A percentile compares a stretch with the other conserved stretches of the same genome.
Conservation (phyloP, 2,329 filamentous ascomycete genomes). For the Alternaria consortialis region DNA sequence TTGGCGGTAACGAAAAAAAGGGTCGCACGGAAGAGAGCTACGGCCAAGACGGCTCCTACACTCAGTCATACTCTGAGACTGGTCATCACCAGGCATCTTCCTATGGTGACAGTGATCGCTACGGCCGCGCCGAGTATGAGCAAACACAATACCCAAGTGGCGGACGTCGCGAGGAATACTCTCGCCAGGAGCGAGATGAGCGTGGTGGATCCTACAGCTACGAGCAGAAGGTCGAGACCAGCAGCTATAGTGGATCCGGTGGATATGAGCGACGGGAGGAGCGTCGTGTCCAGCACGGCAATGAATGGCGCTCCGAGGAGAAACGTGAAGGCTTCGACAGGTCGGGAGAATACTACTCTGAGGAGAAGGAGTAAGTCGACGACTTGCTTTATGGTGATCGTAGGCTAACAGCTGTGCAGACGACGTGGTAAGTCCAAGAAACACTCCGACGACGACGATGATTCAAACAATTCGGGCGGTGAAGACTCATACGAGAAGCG, state of each 20-base stretch:
- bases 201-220: slow-evolving; percentile 62
- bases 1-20: slow-evolving; percentile 63
- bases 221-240: slow-evolving; percentile 66
- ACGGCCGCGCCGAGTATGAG: slow-evolving; percentile 68
- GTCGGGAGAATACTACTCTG: slow-evolving; percentile 53
- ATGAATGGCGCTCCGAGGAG: slow-evolving; percentile 51
- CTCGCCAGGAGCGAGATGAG: slow-evolving; percentile 66
- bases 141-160: slow-evolving; percentile 68
- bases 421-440: slow-evolving; percentile 52
- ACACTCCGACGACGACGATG: slow-evolving; percentile 52
- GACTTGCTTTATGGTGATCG: neutral
- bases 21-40: slow-evolving; percentile 63
- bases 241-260: slow-evolving; percentile 57
- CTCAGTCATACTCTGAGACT: slow-evolving; percentile 69
- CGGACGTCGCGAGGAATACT: slow-evolving; percentile 67
- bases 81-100: slow-evolving; percentile 58
- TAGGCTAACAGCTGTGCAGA: slow-evolving; percentile 31
- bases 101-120: slow-evolving; percentile 57
- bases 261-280: slow-evolving; percentile 69
- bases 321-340: slow-evolving; percentile 47
- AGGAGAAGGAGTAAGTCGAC: slow-evolving; percentile 51
- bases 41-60: slow-evolving; percentile 68
- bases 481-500: slow-evolving; percentile 40
- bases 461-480: slow-evolving; percentile 36
- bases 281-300: slow-evolving; percentile 59